Base-by-base conservation (phyloP, 495 filamentous ascomycete genomes). In the Lasiosphaeria ovina region DNA sequence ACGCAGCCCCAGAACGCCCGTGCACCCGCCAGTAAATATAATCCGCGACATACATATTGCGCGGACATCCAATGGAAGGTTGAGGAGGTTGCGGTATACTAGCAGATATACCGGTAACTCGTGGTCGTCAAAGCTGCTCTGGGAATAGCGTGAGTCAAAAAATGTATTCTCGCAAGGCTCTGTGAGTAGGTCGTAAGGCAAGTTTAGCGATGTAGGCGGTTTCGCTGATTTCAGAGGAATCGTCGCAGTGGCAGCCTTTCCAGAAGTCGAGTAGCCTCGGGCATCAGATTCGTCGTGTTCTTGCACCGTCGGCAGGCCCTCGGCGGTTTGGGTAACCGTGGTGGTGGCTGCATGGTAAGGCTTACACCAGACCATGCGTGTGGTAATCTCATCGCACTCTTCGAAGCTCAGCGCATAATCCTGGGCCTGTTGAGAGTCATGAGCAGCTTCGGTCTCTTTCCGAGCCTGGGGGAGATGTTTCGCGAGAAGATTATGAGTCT, bases 21-120 rank as follows among this genome's bases (percentile, higher is more conserved):
- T 85, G 51, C 88, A 87, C 6, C 92, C 92, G 40, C 94, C 94
- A 0, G 88, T 88, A 67, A 98, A 86, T 4, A 96, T 81, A 55
- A 98, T 91, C 54, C 93, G 89, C 6, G 92, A 85, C 90, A 97
- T 94, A 72, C 92, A 96, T 8, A 87, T 74, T 0, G 87, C 85
- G 31, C 94, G 86, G 24, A 90, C 84, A 75, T 98, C 94, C 3
- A 92, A 76, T 0, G 92, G 89, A 1, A 96, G 79, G 9, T 83
- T 73, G 3, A 93, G 78, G 4, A 98, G 82, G n/a, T 82, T 77
- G 35, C 82, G 81, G 74, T 96, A 96, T 1, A 92, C 79, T 8
- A 98, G 80, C 8, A 83, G 62, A 35, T 86, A 88, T 0, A 97
- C 71, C 0, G 93, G 83, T 34, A 87, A 81, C 57, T 97, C 91